These are phyloP conservation scores for Aphanocladium album DNA, from an alignment of 2,329 filamentous ascomycete species.

Conservation along the genomic window DNA sequence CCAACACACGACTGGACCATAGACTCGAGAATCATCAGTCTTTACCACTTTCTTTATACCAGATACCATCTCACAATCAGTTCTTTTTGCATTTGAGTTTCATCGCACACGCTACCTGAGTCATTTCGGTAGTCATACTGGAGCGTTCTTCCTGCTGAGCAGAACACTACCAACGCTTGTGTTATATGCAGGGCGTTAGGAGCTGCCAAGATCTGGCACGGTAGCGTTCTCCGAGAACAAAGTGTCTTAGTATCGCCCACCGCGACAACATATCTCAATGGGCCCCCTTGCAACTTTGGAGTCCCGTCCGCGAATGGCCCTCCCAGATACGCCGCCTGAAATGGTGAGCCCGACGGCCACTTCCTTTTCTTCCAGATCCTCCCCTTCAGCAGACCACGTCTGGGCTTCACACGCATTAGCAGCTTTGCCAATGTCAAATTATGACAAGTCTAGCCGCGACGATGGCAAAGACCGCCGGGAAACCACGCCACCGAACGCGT, in stretches of 20 bases:
- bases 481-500: slow-evolving; percentile 14
- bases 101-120: not conserved
- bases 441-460: slow-evolving; percentile 45
- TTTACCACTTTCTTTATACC: not conserved
- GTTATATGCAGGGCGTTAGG: not conserved
- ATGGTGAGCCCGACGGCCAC: slow-evolving; percentile 48
- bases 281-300: slow-evolving; percentile 49
- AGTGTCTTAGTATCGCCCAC: not conserved
- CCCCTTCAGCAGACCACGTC: slow-evolving; percentile 33
- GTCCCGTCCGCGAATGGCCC: slow-evolving; percentile 44
- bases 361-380: slow-evolving; percentile 41
- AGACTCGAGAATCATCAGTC: not conserved
- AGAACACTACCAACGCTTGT: not conserved
- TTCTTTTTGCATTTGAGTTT: not conserved
- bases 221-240: not conserved
- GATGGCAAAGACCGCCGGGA: slow-evolving; percentile 27
- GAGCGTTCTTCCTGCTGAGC: not conserved
- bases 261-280: slow-evolving; percentile 40
- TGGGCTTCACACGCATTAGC: slow-evolving; percentile 30
- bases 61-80: not conserved
- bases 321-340: slow-evolving; percentile 51
- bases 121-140: not conserved
- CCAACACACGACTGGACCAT: not conserved
- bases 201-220: not conserved
- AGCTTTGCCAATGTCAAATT: slow-evolving; percentile 54